Evolutionary conservation across 2,329 filamentous ascomycete genomes (phyloP).

Genomic region (Aspergillus persii): DNA sequence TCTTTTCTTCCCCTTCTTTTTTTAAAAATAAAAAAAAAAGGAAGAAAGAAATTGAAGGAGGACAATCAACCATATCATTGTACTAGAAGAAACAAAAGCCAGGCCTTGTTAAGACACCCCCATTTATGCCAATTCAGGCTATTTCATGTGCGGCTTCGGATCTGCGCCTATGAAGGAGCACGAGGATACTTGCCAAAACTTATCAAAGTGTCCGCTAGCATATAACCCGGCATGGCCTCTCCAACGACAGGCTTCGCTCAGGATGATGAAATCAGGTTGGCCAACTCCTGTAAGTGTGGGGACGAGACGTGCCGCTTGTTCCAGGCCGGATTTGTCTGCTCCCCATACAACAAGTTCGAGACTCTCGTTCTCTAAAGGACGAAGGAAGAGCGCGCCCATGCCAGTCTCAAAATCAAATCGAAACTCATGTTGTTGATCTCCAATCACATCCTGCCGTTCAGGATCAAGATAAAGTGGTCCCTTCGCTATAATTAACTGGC

Average conservation of each 20-base stretch:
- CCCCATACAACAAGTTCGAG: conserved; percentile 60
- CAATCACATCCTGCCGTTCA: conserved; percentile 3
- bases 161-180: conserved; percentile 42
- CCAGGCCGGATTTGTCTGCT: conserved; percentile 45
- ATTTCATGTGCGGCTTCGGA: conserved; percentile 6
- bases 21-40: too few species aligned
- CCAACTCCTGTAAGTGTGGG: conserved; percentile 57
- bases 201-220: conserved; percentile 57
- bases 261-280: conserved; percentile 57
- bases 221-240: conserved; percentile 52
- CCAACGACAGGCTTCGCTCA: conserved; percentile 48
- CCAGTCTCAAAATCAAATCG: conserved; percentile 32
- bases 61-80: not conserved
- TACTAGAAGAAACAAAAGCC: not conserved
- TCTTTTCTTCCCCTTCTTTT: too few species aligned
- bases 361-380: conserved; percentile 47
- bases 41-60: too few species aligned
- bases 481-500: conserved; percentile 12
- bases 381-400: conserved; percentile 52
- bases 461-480: not conserved
- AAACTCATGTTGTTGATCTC: conserved; percentile 17
- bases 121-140: not conserved
- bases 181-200: conserved; percentile 51
- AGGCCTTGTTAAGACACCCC: not conserved
- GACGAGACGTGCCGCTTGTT: conserved; percentile 52